Evolutionary conservation across 495 filamentous ascomycete species (phyloP).

Genomic region (Haplographium delicatum): DNA sequence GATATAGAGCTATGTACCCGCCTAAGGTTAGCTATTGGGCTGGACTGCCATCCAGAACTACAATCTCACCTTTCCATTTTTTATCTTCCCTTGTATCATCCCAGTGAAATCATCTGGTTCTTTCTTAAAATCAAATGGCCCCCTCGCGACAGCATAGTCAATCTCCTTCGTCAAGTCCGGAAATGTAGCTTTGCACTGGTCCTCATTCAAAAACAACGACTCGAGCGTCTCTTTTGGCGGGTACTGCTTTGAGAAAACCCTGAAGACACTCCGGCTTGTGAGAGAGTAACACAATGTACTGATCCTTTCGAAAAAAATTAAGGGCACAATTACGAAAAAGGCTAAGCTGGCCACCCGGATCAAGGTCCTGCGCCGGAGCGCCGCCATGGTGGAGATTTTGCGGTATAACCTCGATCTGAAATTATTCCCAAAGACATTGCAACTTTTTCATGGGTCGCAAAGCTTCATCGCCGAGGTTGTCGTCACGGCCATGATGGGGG

Average conservation of each 20-base stretch:
- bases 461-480: not conserved
- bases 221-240: conserved; percentile 1
- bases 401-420: not conserved
- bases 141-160: conserved; percentile 38
- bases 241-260: not conserved
- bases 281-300: not conserved
- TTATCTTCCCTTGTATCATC: conserved; percentile 37
- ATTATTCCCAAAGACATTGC: not conserved
- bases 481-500: not conserved
- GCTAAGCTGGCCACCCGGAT: not conserved
- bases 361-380: not conserved
- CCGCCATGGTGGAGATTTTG: not conserved
- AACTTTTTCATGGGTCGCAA: not conserved
- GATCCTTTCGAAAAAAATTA: not conserved
- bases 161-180: conserved; percentile 41
- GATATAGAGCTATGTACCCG: conserved; percentile 32
- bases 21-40: not conserved
- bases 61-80: conserved; percentile 32
- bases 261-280: not conserved
- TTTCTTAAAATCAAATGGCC: conserved; percentile 37
- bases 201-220: conserved; percentile 35
- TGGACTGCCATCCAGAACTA: not conserved
- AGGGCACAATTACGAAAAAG: not conserved
- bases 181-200: conserved; percentile 38
- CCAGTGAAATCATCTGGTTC: conserved; percentile 31